Base-by-base conservation (phyloP, 2,329 filamentous ascomycete genomes). In the Cadophora luteo-olivacea region DNA sequence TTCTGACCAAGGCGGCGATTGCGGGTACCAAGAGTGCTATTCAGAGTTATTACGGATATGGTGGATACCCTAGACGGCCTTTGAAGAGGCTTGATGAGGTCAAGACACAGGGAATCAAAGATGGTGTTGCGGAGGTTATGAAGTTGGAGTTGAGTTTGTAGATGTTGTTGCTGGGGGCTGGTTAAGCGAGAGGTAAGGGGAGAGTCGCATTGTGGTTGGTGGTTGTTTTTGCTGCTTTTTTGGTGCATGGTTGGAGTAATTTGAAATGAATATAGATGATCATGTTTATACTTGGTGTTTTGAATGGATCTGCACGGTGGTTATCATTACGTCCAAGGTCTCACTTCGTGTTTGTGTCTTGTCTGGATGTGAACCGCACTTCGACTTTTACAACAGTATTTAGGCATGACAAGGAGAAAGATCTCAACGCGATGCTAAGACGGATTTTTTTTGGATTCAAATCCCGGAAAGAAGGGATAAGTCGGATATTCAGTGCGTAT, bases 21-120 rank as follows among this genome's bases (percentile, higher is more conserved):
- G 90, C 93, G 0, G 93, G 92, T n/a, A 96, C 93, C 25, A 97
- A 97, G 85, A 88, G 87, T 73, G 92, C 91, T 12, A 89, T 97
- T 74, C 89, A 96, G 82, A 88, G 84, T 73, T 93, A 93, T 79
- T 93, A 88, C 77, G 92, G 92, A 61, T 97, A 97, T 78, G 93
- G 93, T 33, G 92, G 91, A 3, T 88, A 89, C 78, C 92, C 92
- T 5, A 86, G 93, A 69, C 84, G 86, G 75, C 93, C 93, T 64
- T 84, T 94, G 72, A 90, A 89, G 84, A 84, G 88, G 69, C 80
- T 93, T 62, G 84, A 87, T 51, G 80, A 88, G 75, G 87, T 85
- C 49, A 83, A 83, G 75, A 82, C 86, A 22, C 79, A 80, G 55
- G 80, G 79, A 4, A 86, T 90, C 64, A 82, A 83, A 72, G 84